These are phyloP conservation scores for Seiridium cupressi DNA, from an alignment of 2,329 filamentous ascomycete genomes.

Conservation along the genomic window DNA sequence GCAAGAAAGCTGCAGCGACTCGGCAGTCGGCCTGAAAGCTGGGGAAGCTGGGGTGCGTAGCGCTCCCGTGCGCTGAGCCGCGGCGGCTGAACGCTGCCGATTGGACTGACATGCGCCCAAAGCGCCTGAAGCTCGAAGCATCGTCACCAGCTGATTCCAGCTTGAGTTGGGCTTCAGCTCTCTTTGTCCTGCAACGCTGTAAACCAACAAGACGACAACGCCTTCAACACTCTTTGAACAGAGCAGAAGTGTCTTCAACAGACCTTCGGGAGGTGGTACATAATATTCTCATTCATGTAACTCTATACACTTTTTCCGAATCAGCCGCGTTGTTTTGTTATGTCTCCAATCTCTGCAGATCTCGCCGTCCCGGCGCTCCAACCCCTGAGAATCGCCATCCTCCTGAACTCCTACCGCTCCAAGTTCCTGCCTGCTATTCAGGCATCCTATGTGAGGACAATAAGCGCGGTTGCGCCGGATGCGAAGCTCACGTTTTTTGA, in stretches of 20 bases:
- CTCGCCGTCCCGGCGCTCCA: not conserved
- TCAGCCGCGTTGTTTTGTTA: too few relatives aligned
- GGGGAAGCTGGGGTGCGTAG: too few relatives aligned
- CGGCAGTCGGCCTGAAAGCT: too few relatives aligned
- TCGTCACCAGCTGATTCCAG: not conserved
- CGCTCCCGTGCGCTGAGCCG: too few relatives aligned
- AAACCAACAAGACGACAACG: not conserved
- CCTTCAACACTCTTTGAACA: constrained; percentile 5
- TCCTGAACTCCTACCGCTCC: constrained; percentile 37
- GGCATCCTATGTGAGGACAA: constrained; percentile 32
- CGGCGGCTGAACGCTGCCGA: too few relatives aligned
- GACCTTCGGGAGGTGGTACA: constrained; percentile 2
- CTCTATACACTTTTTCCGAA: too few relatives aligned
- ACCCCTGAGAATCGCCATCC: constrained; percentile 30
- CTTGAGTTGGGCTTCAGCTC: not conserved
- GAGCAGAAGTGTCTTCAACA: constrained; percentile 13
- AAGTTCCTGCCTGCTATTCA: constrained; percentile 31
- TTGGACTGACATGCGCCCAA: not conserved
- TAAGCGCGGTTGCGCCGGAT: constrained; percentile 26
- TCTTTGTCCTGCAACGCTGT: not conserved
- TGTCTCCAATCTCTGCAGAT: not conserved
- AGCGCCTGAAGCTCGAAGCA: not conserved
- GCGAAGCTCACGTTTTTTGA: constrained; percentile 33
- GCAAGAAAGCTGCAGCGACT: too few relatives aligned
- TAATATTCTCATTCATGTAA: not conserved